Evolutionary conservation across 2,329 filamentous ascomycete species (phyloP), one percentile per base, ranked within the genome.

Genomic region (Aspergillus fumigatiaffinis): DNA sequence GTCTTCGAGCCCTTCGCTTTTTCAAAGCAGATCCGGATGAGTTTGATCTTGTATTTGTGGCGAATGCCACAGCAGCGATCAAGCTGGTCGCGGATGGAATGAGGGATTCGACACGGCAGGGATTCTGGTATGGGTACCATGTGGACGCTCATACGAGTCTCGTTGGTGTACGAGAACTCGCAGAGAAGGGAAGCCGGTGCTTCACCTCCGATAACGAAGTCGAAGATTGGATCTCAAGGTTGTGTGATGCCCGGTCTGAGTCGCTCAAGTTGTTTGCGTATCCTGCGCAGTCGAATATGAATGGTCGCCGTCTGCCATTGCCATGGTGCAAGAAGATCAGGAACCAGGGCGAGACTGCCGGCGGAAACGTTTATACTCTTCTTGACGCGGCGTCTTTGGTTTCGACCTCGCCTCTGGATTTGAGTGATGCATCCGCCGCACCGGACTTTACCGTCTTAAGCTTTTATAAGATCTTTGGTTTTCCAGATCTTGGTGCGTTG

Each of bases 381-480:
- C 77, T 96, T 8, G 93, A 99, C 73, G 92, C 91, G 9, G 92
- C 94, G 4, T 89, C 91, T 0, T 80, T 91, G 10, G 88, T 87
- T 9, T 87, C 91, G 7, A 96, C 92, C 0, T 85, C 89, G 4
- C 85, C 85, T 1, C 78, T 97, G 6, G 84, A 95, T 67, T 77
- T 97, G 2, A 79, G 84, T 55, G 76, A 89, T 63, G 65, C 80
- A 0, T 76, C 79, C 0, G 70, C 75, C 0, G 86, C 88, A 0
- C 90, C 93, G 1, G 93, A 97, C 71, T 97, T 97, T 63, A 88
- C 85, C 0, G 89, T 91, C 0, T 68, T 97, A 46, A 97, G 92
- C 72, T 86, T 97, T 62, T 95, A 97, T 77, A 99, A 97, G 73
- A 92, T 97, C n/a, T 97, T 97, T 72, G 93, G 94, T 1, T 97